Conservation (phyloP, 2,329 filamentous ascomycete genomes). For the Fusarium anthophilum region DNA sequence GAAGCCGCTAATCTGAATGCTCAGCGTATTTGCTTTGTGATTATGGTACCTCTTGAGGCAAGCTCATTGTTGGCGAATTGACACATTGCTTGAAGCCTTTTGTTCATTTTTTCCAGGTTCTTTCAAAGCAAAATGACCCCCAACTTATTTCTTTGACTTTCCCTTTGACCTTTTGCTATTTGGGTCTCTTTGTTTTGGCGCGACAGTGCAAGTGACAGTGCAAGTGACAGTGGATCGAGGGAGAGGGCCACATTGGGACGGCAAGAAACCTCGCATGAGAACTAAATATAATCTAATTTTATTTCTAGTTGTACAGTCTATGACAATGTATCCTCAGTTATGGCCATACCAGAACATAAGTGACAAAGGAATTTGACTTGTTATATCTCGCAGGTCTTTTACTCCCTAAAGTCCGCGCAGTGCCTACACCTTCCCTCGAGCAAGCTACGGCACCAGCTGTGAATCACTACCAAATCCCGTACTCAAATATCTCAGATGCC, state of each 20-base stretch:
- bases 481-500: no score
- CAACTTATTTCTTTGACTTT: no score
- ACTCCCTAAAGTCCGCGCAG: neutral
- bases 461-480: neutral
- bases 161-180: neutral
- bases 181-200: neutral
- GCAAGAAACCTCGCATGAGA: neutral
- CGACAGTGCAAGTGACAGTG: neutral
- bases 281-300: neutral
- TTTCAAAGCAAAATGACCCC: no score
- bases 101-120: no score
- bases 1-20: accelerated
- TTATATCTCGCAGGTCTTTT: no score
- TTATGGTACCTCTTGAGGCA: accelerated
- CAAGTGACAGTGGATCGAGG: neutral
- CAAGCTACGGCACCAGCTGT: neutral
- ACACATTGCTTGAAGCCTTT: no score
- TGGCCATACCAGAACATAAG: accelerated
- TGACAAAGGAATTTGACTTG: neutral
- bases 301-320: neutral
- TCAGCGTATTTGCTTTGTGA: no score
- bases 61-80: no score
- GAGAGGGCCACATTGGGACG: neutral
- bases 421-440: neutral
- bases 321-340: neutral